Percentiles rank a stretch among this genome's conserved stretches.
phyloP scores from a whole-genome alignment of 1,284 basidiomycete species.

The Wolfiporia cocos region DNA sequence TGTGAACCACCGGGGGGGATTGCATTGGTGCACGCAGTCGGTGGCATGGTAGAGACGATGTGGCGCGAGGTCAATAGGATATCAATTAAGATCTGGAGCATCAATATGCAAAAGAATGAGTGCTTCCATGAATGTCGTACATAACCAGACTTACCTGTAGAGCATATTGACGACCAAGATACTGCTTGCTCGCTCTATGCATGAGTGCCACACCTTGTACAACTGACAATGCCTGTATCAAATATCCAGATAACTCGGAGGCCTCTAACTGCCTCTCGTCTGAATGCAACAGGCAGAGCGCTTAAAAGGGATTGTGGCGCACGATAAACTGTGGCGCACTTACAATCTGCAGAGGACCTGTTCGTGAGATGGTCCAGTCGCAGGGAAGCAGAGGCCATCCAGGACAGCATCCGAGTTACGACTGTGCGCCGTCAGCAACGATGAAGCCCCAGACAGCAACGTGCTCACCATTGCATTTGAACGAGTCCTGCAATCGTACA shows the following conservation, averaged over 20 bases:
- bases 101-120: too few species aligned
- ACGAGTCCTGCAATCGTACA: slow-evolving; percentile 62
- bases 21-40: slow-evolving; percentile 9
- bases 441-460: background rate
- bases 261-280: slow-evolving; percentile 41
- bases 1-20: slow-evolving; percentile 13
- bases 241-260: slow-evolving; percentile 37
- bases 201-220: slow-evolving; percentile 78
- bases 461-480: slow-evolving; percentile 69
- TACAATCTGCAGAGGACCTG: slow-evolving; percentile 23
- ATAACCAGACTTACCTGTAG: slow-evolving; percentile 59
- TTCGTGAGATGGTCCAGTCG: slow-evolving; percentile 18
- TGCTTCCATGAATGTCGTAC: too few species aligned
- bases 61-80: slow-evolving; percentile 69
- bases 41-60: slow-evolving; percentile 30
- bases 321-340: slow-evolving; percentile 7
- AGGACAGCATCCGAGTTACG: slow-evolving; percentile 49
- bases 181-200: slow-evolving; percentile 63
- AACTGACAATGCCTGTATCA: slow-evolving; percentile 55
- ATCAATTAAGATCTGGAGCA: slow-evolving; percentile 58
- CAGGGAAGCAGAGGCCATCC: slow-evolving; percentile 30
- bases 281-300: slow-evolving; percentile 9
- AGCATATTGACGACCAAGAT: slow-evolving; percentile 60
- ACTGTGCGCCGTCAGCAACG: slow-evolving; percentile 34
- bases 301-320: background rate